Evolutionary conservation across 495 filamentous ascomycete genomes (phyloP), one percentile per base, ranked within the genome.

Genomic region (Aspergillus sclerotioniger): DNA sequence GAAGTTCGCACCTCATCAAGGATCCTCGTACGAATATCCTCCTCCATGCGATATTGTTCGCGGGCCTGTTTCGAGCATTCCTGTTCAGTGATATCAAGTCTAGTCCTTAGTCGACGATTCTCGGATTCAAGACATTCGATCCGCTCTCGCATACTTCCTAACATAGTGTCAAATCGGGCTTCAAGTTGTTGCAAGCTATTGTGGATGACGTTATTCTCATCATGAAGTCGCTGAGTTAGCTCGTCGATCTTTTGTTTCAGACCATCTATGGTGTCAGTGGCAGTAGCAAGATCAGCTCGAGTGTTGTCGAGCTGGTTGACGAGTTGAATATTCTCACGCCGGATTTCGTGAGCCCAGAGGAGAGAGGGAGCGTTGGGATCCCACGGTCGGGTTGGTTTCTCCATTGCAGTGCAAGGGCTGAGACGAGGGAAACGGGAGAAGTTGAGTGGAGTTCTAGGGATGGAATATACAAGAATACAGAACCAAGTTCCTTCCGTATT

Each of bases 271-370:
- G 59, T 60, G n/a, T 51, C 41, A 4, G 29, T 54, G 9, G 53
- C 47, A 6, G 59, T 53, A 17, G 53, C 8, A 46, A 68, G 61
- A 3, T 56, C 46, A 8, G 47, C 9, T 15, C 49, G 48, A 0
- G 59, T 29, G n/a, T 12, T 53, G 21, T 66, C 54, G 44, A 68
- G 46, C 31, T 61, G 60, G 6, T 65, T 51, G 20, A 61, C 47
- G 20, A 72, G 59, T 10, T 66, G 61, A 55, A 67, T 49, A 54
- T 73, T 69, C 60, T 76, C 67, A 15, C 69, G 69, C 10, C 67
- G 69, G 25, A 74, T 57, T 54, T 74, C 59, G 53, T 72, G 63
- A 8, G 67, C 67, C 71, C 71, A 75, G 45, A 76, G 67, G 33
- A 73, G 62, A 4, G 66, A 52, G 55, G 49, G 32, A 35, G 62